Evolutionary conservation across 2,329 filamentous ascomycete genomes (phyloP), one percentile per base, ranked within the genome.

Genomic region (Claviceps quebecensis): DNA sequence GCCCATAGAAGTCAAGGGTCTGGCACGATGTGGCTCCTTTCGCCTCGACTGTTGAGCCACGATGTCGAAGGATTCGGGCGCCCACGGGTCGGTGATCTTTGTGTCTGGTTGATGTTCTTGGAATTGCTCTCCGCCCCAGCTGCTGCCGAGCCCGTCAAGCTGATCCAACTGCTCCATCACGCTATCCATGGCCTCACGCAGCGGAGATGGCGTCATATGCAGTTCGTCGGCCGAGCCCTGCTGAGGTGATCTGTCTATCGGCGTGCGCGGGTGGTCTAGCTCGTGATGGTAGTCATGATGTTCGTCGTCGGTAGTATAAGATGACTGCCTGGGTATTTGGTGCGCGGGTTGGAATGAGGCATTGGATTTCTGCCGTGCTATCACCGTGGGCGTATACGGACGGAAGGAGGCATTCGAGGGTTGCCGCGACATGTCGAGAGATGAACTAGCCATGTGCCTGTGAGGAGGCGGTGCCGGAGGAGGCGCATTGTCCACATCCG

Each of bases 171-270:
- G 94, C 57, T 93, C 88, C 81, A 97, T 96, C 4, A 98, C 90
- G 66, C 94, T 91, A 62, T 97, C 91, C 89, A 98, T 98, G 1
- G 93, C 93, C 65, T 90, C 88, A 53, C 93, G 78, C 3, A 98
- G 71, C 0, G 93, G 93, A 2, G 93, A 97, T 1, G 93, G 93
- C 0, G 93, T 98, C 64, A 87, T 72, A 1, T 81, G 81, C 45
- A 75, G 78, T 40, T 72, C 71, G 45, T 75, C 79, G 2, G 86
- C 81, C 5, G 87, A 89, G 4, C 80, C 80, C 2, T 83, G 83
- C 38, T 72, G 74, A 0, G 84, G 83, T 1, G 86, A 87, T 6
- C 73, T 72, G 56, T 66, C 74, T 54, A 77, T 69, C 1, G 80
- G 77, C 1, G 76, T 82, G 50, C 76, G 70, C 52, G 77, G 58